Conservation (phyloP, 805 yeast species). For the Clavispora asparagi region DNA sequence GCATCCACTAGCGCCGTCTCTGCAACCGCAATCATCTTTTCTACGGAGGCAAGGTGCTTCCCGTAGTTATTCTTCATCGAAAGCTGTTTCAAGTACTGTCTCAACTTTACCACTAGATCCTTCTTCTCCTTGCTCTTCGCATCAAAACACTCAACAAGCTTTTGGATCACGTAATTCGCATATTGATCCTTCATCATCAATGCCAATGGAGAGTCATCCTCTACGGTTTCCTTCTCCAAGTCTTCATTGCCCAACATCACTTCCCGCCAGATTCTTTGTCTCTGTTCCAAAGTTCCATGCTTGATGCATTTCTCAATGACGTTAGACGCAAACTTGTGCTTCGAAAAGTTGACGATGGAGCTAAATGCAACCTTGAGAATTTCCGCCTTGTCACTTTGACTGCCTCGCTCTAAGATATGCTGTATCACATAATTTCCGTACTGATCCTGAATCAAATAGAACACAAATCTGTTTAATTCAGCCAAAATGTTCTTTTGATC, state of each 20-base stretch:
- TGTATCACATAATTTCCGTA: slow-evolving; percentile 98
- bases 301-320: slow-evolving; percentile 93
- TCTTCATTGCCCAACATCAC: slow-evolving; percentile 54
- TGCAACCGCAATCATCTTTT: slow-evolving; percentile 58
- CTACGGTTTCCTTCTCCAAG: slow-evolving; percentile 41
- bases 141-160: slow-evolving; percentile 76
- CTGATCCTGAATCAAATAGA: slow-evolving; percentile 84
- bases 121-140: slow-evolving; percentile 58
- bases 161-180: slow-evolving; percentile 96
- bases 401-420: slow-evolving; percentile 85
- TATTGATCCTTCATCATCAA: slow-evolving; percentile 97
- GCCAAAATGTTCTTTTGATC: slow-evolving; percentile 65
- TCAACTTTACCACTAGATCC: slow-evolving; percentile 65
- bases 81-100: slow-evolving; percentile 72
- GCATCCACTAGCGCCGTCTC: slow-evolving; percentile 43
- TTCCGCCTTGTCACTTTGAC: slow-evolving; percentile 49
- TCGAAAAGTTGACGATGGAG: slow-evolving; percentile 75
- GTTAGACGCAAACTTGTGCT: slow-evolving; percentile 95
- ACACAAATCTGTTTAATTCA: slow-evolving; percentile 69
- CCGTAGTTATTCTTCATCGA: slow-evolving; percentile 63
- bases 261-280: slow-evolving; percentile 57
- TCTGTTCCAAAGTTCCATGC: slow-evolving; percentile 60
- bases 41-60: slow-evolving; percentile 79
- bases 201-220: slow-evolving; percentile 67
- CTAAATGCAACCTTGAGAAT: slow-evolving; percentile 67